Percentiles rank a stretch among this genome's conserved stretches.
These are phyloP conservation scores for Tagetes patula DNA, from an alignment of 129 eudicot species.

Conservation along the genomic window DNA sequence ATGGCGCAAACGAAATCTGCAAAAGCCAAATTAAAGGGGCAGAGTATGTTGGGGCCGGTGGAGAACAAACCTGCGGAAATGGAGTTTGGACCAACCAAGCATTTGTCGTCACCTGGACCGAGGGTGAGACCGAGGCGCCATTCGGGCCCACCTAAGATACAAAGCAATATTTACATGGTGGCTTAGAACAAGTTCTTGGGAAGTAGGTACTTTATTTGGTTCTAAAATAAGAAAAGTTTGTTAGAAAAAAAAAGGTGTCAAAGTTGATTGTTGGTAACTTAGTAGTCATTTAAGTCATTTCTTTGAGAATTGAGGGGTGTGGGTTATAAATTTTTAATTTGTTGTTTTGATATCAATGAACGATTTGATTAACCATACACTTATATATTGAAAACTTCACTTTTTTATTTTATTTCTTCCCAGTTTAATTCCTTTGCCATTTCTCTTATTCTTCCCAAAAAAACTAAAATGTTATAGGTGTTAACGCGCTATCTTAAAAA, in stretches of 20 bases:
- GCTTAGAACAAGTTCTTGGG: conserved; percentile 23
- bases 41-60: conserved; percentile 44
- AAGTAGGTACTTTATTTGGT: conserved; percentile 20
- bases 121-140: conserved; percentile 40
- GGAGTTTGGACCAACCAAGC: conserved; percentile 34
- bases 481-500: no score
- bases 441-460: neutral
- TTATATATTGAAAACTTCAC: no score
- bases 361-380: neutral
- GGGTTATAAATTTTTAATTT: conserved; percentile 22
- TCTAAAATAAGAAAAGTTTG: conserved; percentile 24
- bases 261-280: conserved; percentile 25
- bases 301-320: conserved; percentile 23
- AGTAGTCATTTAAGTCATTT: conserved; percentile 27
- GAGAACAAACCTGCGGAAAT: conserved; percentile 50
- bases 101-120: conserved; percentile 32
- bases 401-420: no score
- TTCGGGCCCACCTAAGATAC: conserved; percentile 44
- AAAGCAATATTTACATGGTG: conserved; percentile 29
- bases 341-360: conserved; percentile 16
- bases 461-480: no score
- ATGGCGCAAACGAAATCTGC: conserved; percentile 83
- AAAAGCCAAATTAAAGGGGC: conserved; percentile 57
- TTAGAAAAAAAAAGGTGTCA: conserved; percentile 12
- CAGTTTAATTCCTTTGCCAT: no score